Conservation (phyloP, 2,329 filamentous ascomycete species). For the Trichoderma asperellum region DNA sequence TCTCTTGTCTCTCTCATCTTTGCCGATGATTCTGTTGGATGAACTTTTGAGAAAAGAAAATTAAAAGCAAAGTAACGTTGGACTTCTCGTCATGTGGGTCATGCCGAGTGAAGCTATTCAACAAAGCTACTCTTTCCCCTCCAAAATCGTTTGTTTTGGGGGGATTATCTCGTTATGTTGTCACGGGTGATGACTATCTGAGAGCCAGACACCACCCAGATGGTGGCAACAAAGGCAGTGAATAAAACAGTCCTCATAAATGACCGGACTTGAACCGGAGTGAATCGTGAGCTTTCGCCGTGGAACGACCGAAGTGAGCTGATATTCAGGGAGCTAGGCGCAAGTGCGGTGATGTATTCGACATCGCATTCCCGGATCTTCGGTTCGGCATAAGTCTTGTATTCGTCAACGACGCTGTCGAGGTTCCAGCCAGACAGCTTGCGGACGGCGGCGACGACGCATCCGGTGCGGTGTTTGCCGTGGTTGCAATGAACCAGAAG, state of each 20-base stretch:
- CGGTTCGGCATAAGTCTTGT: slow-evolving; percentile 65
- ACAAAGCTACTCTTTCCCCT: background rate
- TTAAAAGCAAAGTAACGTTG: background rate
- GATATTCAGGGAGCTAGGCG: slow-evolving; percentile 44
- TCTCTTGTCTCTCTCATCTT: background rate
- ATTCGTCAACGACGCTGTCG: slow-evolving; percentile 70
- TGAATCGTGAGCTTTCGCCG: slow-evolving; percentile 28
- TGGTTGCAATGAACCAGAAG: slow-evolving; percentile 92
- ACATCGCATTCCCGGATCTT: slow-evolving; percentile 65
- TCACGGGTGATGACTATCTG: slow-evolving; percentile 36
- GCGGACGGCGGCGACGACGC: slow-evolving; percentile 79
- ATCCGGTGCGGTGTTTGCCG: slow-evolving; percentile 90
- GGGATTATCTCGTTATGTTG: slow-evolving; percentile 29
- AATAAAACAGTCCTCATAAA: slow-evolving; percentile 52
- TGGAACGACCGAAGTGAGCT: background rate
- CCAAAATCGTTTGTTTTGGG: background rate
- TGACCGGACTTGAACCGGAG: slow-evolving; percentile 38
- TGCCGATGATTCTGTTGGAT: slow-evolving; percentile 1
- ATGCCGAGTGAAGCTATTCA: background rate
- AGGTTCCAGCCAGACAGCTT: slow-evolving; percentile 71
- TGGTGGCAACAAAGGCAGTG: slow-evolving; percentile 46
- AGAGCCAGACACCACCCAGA: slow-evolving; percentile 50
- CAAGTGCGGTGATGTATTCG: slow-evolving; percentile 59
- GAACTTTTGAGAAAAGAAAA: background rate
- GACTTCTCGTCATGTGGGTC: background rate